These are phyloP conservation scores for Globisporangium nodosum DNA, from an alignment of 352 stramenopile genomes.

Conservation along the genomic window DNA sequence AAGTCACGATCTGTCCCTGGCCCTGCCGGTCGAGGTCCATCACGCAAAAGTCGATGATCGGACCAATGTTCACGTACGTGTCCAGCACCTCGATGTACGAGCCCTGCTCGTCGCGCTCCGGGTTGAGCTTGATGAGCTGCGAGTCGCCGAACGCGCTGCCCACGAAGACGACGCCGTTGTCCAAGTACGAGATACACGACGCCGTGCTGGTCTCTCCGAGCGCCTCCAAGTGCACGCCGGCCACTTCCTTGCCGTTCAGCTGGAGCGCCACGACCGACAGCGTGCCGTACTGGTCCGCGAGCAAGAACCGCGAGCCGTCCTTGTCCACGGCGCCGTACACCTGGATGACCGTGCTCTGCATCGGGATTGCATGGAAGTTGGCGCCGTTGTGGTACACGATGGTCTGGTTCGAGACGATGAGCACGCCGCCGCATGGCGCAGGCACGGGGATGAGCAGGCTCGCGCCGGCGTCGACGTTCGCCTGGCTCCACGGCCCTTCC, in stretches of 20 bases:
- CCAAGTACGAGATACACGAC: slow-evolving; percentile 90
- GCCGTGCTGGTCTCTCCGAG: slow-evolving; percentile 91
- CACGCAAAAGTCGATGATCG: slow-evolving; percentile 98
- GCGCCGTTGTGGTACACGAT: slow-evolving; percentile 89
- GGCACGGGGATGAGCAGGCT: slow-evolving; percentile 88
- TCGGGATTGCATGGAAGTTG: slow-evolving; percentile 89
- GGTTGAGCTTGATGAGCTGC: slow-evolving; percentile 92
- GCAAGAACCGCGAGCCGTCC: slow-evolving; percentile 84
- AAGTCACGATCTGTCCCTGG: slow-evolving; percentile 96
- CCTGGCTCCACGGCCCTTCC: slow-evolving; percentile 85
- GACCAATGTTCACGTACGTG: slow-evolving; percentile 96
- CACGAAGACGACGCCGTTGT: slow-evolving; percentile 95
- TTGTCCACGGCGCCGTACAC: slow-evolving; percentile 87
- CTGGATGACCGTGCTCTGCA: slow-evolving; percentile 87
- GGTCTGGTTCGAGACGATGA: slow-evolving; percentile 90
- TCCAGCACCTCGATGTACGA: slow-evolving; percentile 94
- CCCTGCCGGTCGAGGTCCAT: slow-evolving; percentile 92
- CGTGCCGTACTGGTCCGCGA: slow-evolving; percentile 87
- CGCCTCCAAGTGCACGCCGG: slow-evolving; percentile 87
- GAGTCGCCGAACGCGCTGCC: slow-evolving; percentile 93
- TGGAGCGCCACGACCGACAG: slow-evolving; percentile 88
- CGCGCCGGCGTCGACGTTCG: slow-evolving; percentile 84
- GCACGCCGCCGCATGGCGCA: slow-evolving; percentile 71
- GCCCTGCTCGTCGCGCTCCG: slow-evolving; percentile 63
- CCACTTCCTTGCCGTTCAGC: slow-evolving; percentile 64